A percentile compares a stretch with the other conserved stretches of the same genome.
Evolutionary conservation across 2,329 filamentous ascomycete species (phyloP).

Genomic region (Dothistroma septosporum): DNA sequence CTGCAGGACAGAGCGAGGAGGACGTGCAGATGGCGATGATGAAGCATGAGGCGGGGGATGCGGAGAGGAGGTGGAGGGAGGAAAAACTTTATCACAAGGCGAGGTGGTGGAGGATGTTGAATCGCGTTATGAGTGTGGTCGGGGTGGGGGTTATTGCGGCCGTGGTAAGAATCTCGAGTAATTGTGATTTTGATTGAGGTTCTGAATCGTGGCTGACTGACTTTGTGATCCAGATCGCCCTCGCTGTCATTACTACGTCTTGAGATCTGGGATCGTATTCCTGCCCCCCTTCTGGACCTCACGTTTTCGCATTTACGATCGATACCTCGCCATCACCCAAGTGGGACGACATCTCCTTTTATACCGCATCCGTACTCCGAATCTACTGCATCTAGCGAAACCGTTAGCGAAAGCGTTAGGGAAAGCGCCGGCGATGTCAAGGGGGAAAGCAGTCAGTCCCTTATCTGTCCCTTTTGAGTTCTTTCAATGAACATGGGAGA

Average conservation of each 20-base stretch:
- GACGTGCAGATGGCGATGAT: constrained; percentile 30
- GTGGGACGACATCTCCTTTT: neutral
- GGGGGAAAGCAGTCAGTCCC: neutral
- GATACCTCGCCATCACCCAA: neutral
- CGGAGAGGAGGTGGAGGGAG: constrained; percentile 30
- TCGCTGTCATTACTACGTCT: constrained; percentile 33
- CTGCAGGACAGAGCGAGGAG: constrained; percentile 18
- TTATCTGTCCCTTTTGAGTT: too few relatives aligned
- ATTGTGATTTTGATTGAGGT: neutral
- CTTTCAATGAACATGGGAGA: neutral
- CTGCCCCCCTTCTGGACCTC: neutral
- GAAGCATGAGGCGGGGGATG: constrained; percentile 30
- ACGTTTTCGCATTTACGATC: neutral
- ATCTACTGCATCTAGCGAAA: constrained; percentile 3
- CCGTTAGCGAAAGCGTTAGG: neutral
- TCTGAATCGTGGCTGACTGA: neutral
- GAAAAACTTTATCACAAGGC: constrained; percentile 34
- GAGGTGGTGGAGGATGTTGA: constrained; percentile 37
- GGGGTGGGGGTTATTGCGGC: constrained; percentile 35
- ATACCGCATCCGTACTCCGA: neutral
- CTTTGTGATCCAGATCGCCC: constrained; percentile 28
- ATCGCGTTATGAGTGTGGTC: constrained; percentile 38
- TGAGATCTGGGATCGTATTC: constrained; percentile 7
- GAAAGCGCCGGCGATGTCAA: too few relatives aligned
- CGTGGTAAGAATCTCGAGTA: constrained; percentile 22